Conservation (phyloP, 352 stramenopile species). For the Phytophthora aleatoria region DNA sequence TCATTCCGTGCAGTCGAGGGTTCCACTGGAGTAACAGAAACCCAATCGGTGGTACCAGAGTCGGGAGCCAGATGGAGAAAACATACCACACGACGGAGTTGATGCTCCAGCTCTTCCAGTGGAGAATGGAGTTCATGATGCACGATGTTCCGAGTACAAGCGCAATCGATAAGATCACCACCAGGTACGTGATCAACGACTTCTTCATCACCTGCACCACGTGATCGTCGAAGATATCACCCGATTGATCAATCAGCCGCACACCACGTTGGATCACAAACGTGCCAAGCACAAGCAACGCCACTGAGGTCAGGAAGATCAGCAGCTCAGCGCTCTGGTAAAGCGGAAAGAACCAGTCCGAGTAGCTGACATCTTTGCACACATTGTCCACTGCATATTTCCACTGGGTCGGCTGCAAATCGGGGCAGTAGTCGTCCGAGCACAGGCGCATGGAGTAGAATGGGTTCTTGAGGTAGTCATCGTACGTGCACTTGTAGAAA, state of each 20-base stretch:
- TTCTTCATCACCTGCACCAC: slow-evolving; percentile 78
- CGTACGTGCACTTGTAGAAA: slow-evolving; percentile 87
- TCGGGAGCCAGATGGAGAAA: slow-evolving; percentile 82
- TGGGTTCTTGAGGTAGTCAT: slow-evolving; percentile 88
- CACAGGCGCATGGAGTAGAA: slow-evolving; percentile 71
- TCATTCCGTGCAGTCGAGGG: slow-evolving; percentile 71
- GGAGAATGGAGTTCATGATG: slow-evolving; percentile 69
- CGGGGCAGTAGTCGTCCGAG: slow-evolving; percentile 75
- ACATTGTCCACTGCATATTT: slow-evolving; percentile 69
- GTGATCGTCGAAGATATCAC: slow-evolving; percentile 74
- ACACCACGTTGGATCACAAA: slow-evolving; percentile 76
- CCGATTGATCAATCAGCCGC: slow-evolving; percentile 74
- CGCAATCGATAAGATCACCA: slow-evolving; percentile 76
- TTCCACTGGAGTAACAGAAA: slow-evolving; percentile 90
- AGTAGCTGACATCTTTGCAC: slow-evolving; percentile 71
- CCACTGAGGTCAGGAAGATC: slow-evolving; percentile 65
- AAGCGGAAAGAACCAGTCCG: slow-evolving; percentile 63
- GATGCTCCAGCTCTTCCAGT: slow-evolving; percentile 65
- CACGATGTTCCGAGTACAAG: slow-evolving; percentile 64
- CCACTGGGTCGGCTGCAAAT: slow-evolving; percentile 84
- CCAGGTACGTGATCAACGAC: slow-evolving; percentile 79
- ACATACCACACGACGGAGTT: slow-evolving; percentile 82
- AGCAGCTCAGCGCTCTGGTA: slow-evolving; percentile 57
- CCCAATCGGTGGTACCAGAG: slow-evolving; percentile 67
- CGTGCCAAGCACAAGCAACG: slow-evolving; percentile 65